Evolutionary conservation across 441 rosid species (phyloP).

Genomic region (Populus hybrid): DNA sequence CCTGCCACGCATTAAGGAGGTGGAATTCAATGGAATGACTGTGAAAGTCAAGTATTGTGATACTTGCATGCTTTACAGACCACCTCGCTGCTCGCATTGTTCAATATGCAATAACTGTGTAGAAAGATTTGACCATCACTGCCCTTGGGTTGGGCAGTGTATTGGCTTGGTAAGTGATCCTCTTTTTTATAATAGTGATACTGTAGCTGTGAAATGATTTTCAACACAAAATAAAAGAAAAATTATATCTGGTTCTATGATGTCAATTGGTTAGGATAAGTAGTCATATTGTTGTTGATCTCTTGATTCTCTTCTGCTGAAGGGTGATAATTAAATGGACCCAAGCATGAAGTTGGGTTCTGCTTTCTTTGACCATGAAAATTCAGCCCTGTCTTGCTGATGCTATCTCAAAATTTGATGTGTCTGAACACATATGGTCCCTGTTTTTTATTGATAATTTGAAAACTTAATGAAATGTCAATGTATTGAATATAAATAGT

Average conservation of each 20-base stretch:
- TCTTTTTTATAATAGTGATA: not conserved
- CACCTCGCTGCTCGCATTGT: conserved; percentile 97
- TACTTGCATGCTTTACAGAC: conserved; percentile 96
- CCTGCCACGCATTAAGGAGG: conserved; percentile 81
- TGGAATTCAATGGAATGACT: conserved; percentile 65
- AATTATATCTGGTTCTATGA: not conserved
- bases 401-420: not conserved
- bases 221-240: not conserved
- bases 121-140: conserved; percentile 93
- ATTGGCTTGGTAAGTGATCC: conserved; percentile 73
- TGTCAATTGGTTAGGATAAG: not conserved
- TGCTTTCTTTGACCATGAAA: not conserved
- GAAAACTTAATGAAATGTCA: not conserved
- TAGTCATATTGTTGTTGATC: not conserved
- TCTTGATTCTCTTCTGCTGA: not conserved
- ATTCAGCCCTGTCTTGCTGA: not conserved
- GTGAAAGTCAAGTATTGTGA: conserved; percentile 93
- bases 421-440: not conserved
- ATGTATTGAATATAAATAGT: not conserved
- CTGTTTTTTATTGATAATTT: not conserved
- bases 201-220: not conserved
- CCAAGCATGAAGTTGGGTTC: not conserved
- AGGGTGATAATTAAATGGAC: not conserved
- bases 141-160: conserved; percentile 99
- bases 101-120: conserved; percentile 98